Evolutionary conservation across 257 asterid genomes (phyloP), one percentile per base, ranked within the genome.

Genomic region (Nicotiana otophora): DNA sequence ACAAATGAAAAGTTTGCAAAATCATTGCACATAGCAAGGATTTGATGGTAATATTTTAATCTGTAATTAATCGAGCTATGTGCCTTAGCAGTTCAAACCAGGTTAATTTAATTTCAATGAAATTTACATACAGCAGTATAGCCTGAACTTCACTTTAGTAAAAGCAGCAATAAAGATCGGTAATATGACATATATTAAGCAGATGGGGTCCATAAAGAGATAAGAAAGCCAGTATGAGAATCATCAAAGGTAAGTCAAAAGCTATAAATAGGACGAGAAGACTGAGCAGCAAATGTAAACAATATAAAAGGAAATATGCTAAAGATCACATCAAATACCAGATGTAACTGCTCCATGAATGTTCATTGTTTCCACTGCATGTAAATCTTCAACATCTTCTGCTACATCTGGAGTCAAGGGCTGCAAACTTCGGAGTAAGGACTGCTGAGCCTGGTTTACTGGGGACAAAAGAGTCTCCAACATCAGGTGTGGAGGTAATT

Each of bases 301-400:
- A 48, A 20, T 20, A 62, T 26, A 16, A 30, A 26, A 68, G 30
- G 31, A 28, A 23, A 78, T 16, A 39, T 39, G 80, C 69, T 66
- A 16, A 76, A 46, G 65, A 82, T 48, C 15, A 48, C n/a, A 57
- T 28, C 68, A 69, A 85, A 53, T 89, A 95, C 99, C 99, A 84
- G 96, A 84, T 82, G 91, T 87, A 78, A 90, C 90, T 84, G 88
- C 94, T 89, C 99, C 99, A 84, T 93, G 97, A 78, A 92, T 51
- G 69, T 86, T 83, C 91, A 92, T 86, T 33, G 88, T 87, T 89
- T 96, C 99, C 86, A 92, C 86, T 20, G 98, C 94, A 68, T 88
- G 94, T 84, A 85, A 63, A 85, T 96, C 99, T 87, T 90, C 95
- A 81, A 85, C 88, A 85, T 90, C 89, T 48, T 89, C 92, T 26